Base-by-base conservation (phyloP, 495 filamentous ascomycete genomes). In the Talaromyces nanjingensis region DNA sequence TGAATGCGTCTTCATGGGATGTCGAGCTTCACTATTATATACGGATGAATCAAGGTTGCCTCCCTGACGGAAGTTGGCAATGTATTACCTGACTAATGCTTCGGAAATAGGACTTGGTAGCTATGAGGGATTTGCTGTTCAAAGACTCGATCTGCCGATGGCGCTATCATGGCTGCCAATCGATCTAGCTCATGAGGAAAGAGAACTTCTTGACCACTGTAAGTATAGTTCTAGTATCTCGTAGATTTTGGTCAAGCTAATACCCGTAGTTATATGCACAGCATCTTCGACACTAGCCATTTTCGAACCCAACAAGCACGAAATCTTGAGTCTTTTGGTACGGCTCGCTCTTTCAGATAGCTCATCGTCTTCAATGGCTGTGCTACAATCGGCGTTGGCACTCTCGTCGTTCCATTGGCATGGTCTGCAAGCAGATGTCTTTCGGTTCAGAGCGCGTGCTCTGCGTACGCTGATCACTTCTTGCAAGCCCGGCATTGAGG, bases 181-280 rank as follows among this genome's bases (percentile, higher is more conserved):
- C 27, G 6, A 58, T 27, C 55, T 58, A 20, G 9, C 5, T 33
- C 29, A 58, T 58, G 55, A 58, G 27, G 55, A 58, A 58, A 58
- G 55, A n/a, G 55, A 58, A 58, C 55, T 58, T 58, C 55, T 58
- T 34, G 55, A 31, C 12, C 27, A 58, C 12, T 58, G 55, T 58
- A 20, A 34, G 55, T 18, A 20, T 20, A 14, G 16, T 58, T 34
- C 55, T 11, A 58, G 4, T 16, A 58, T 34, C 33, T 34, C 8
- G 55, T 58, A 58, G 6, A 20, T 16, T 20, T 34, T 37, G 27
- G 33, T 11, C 29, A 58, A 58, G 55, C 55, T 58, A 34, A 58
- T 18, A 5, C 55, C 34, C 34, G n/a, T 58, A 58, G 55, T 58
- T 58, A 58, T 58, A 58, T 34, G 3, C 18, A 58, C 55, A 12